Evolutionary conservation across 768 basidiomycete species (phyloP).

Genomic region (Brasilioporus rufonigricans): DNA sequence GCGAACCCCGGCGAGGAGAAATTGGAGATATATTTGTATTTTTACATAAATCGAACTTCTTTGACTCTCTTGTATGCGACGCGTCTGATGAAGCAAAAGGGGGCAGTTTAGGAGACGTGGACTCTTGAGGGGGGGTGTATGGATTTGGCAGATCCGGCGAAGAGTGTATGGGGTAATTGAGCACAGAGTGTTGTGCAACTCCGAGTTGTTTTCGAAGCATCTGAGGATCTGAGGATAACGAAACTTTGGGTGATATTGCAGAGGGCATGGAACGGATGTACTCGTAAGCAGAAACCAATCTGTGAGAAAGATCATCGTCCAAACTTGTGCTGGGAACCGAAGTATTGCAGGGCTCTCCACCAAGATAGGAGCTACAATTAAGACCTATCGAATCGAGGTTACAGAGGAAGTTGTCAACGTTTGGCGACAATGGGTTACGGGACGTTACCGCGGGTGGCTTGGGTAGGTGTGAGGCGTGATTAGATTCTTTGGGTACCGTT

Average conservation of each 20-base stretch:
- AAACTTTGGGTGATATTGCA: constrained; percentile 4
- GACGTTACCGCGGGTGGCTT: no score
- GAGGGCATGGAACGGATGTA: constrained; percentile 24
- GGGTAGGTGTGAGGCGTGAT: not conserved
- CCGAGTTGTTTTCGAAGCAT: constrained; percentile 29
- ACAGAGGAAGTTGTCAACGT: not conserved
- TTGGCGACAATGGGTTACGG: no score
- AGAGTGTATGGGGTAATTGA: constrained; percentile 18
- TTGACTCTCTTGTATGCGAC: not conserved
- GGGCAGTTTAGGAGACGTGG: not conserved
- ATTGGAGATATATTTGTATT: constrained; percentile 3
- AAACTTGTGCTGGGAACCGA: not conserved
- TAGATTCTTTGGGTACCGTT: not conserved
- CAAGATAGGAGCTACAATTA: not conserved
- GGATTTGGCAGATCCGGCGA: constrained; percentile 27
- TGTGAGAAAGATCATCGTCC: constrained; percentile 20
- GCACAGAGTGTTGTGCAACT: constrained; percentile 30
- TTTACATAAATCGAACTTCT: not conserved
- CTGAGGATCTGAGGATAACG: constrained; percentile 26
- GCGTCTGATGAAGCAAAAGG: not conserved
- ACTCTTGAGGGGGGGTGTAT: constrained; percentile 3
- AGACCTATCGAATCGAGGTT: not conserved
- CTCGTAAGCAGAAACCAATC: constrained; percentile 23
- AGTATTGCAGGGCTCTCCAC: not conserved
- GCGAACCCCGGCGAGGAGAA: not conserved